phyloP scores from a whole-genome alignment of 2,329 filamentous ascomycete species.

The Pestalotiopsis sp. region DNA sequence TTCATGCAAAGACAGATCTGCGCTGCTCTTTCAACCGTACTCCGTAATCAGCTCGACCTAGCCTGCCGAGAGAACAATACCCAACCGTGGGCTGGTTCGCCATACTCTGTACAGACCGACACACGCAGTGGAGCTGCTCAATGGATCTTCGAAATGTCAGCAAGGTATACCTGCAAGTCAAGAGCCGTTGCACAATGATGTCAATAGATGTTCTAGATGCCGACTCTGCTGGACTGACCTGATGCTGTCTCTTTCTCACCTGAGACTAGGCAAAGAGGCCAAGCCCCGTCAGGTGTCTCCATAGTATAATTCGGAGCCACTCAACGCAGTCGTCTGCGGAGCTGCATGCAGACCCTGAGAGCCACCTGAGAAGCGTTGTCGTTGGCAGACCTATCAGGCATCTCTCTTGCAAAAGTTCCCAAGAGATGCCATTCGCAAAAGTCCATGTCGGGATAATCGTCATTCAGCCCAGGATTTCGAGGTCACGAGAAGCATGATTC shows the following conservation, averaged over 20 bases:
- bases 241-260: constrained; percentile 18
- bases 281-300: not conserved
- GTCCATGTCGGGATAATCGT: not conserved
- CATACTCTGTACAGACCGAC: not conserved
- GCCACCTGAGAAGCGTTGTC: not conserved
- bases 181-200: not conserved
- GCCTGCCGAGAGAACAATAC: not conserved
- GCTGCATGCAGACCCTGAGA: not conserved
- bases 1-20: not conserved
- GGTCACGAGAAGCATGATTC: not conserved
- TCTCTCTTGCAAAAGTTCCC: not conserved
- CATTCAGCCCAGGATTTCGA: not conserved
- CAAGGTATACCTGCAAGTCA: not conserved
- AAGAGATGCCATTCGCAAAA: not conserved
- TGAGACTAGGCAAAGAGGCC: constrained; percentile 20
- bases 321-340: not conserved
- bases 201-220: constrained; percentile 1
- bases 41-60: not conserved
- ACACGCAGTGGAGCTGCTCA: not conserved
- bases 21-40: not conserved
- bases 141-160: not conserved
- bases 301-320: not conserved
- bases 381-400: not conserved
- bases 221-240: not conserved
- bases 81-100: not conserved